phyloP scores from a whole-genome alignment of 163 green algal species.

The Scenedesmus sp. region DNA sequence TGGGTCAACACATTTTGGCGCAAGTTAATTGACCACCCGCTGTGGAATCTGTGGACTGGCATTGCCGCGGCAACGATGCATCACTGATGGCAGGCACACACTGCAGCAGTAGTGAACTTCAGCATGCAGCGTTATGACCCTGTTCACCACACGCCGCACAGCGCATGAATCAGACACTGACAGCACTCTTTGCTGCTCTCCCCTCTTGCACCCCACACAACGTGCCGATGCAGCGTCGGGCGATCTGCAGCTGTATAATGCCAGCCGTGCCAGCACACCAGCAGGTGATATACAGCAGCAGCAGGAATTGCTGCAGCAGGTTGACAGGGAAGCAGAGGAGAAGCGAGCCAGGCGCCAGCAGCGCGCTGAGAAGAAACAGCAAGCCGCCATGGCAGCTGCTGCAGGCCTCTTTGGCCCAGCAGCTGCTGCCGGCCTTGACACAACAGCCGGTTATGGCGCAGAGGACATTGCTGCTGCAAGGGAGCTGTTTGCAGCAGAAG shows the following conservation, averaged over 20 bases:
- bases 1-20: background rate
- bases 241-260: conserved; percentile 22
- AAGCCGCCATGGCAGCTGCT: background rate
- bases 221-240: background rate
- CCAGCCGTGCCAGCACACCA: background rate
- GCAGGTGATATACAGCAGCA: background rate
- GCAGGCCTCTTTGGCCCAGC: background rate
- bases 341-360: background rate
- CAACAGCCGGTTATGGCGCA: background rate
- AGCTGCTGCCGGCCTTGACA: background rate
- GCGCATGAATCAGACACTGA: background rate
- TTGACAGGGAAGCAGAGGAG: background rate
- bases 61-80: too few relatives aligned
- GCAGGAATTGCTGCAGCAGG: conserved; percentile 1
- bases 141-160: background rate
- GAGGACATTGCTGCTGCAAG: background rate
- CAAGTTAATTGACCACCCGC: too few relatives aligned
- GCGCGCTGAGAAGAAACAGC: conserved; percentile 10
- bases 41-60: too few relatives aligned
- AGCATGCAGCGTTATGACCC: background rate
- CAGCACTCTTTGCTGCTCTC: background rate
- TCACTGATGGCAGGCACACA: too few relatives aligned
- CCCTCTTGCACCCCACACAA: background rate
- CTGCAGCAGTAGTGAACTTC: too few relatives aligned
- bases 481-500: background rate